Conservation (phyloP, 768 basidiomycete genomes). For the Suillus lakei region DNA sequence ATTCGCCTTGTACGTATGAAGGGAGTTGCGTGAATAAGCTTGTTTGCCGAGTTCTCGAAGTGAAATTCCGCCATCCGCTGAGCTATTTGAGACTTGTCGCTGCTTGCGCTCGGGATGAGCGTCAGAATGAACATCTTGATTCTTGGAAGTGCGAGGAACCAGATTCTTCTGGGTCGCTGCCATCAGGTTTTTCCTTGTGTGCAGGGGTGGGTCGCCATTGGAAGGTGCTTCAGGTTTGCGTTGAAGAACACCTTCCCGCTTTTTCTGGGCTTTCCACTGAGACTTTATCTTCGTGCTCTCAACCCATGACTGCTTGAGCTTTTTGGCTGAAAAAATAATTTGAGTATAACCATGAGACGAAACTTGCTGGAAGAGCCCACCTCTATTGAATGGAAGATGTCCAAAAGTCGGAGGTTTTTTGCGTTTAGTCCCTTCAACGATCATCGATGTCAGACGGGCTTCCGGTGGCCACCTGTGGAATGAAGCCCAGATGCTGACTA, state of each 20-base stretch:
- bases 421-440: slow-evolving; percentile 18
- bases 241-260: slow-evolving; percentile 44
- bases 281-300: slow-evolving; percentile 76
- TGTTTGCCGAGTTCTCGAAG: slow-evolving; percentile 64
- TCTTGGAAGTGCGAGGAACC: not conserved
- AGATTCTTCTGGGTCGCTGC: not conserved
- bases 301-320: slow-evolving; percentile 82
- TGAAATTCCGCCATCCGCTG: slow-evolving; percentile 30
- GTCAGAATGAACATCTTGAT: not conserved
- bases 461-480: slow-evolving; percentile 29
- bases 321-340: slow-evolving; percentile 59
- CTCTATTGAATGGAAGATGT: slow-evolving; percentile 66
- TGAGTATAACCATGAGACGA: not conserved
- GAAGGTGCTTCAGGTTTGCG: slow-evolving; percentile 1
- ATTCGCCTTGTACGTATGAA: slow-evolving; percentile 62
- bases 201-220: slow-evolving; percentile 5
- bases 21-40: slow-evolving; percentile 63
- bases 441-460: slow-evolving; percentile 5
- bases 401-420: slow-evolving; percentile 74
- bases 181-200: not conserved
- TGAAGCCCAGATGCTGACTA: slow-evolving; percentile 10
- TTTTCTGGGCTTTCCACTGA: slow-evolving; percentile 78
- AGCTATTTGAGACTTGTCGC: slow-evolving; percentile 1
- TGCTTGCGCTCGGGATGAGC: slow-evolving; percentile 3
- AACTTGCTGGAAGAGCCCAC: slow-evolving; percentile 43